Conservation (phyloP, 225 moss, liverwort and hornwort species). For the Pseudisothecium myosuroides region DNA sequence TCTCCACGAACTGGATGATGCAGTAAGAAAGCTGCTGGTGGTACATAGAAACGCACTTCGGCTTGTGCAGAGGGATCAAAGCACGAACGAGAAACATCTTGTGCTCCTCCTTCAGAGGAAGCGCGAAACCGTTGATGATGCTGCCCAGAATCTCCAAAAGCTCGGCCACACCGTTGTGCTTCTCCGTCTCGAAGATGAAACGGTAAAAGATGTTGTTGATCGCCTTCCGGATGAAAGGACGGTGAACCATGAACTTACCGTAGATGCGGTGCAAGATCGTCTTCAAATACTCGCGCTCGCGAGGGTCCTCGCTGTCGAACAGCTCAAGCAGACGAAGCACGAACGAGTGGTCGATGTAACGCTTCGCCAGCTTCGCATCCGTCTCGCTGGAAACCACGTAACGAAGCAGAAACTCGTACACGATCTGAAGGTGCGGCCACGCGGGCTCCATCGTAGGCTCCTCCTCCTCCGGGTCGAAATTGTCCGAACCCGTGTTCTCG, state of each 20-base stretch:
- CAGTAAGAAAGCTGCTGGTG: conserved; percentile 68
- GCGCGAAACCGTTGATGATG: conserved; percentile 59
- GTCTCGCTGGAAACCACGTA: conserved; percentile 47
- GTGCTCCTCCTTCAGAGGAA: conserved; percentile 63
- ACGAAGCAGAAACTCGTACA: conserved; percentile 48
- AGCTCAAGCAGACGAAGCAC: conserved; percentile 39
- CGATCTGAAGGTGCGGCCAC: conserved; percentile 53
- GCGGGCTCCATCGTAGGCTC: conserved; percentile 58
- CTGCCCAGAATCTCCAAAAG: conserved; percentile 46
- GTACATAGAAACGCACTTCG: conserved; percentile 51
- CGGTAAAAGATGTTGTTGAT: conserved; percentile 58
- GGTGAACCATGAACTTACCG: conserved; percentile 52
- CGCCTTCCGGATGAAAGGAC: conserved; percentile 55
- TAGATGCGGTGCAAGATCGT: conserved; percentile 49
- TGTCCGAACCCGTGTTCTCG: conserved; percentile 46
- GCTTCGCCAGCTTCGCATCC: conserved; percentile 50
- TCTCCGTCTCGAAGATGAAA: conserved; percentile 59
- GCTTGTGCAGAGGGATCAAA: conserved; percentile 54
- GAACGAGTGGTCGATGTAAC: conserved; percentile 50
- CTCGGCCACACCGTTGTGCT: conserved; percentile 52
- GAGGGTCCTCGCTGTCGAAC: conserved; percentile 51
- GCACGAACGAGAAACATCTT: conserved; percentile 46
- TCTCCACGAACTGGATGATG: conserved; percentile 58
- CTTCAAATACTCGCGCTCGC: conserved; percentile 50
- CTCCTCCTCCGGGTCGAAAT: conserved; percentile 43